phyloP scores from a whole-genome alignment of 495 filamentous ascomycete species.

The Melanomma pulvis-pyrius region DNA sequence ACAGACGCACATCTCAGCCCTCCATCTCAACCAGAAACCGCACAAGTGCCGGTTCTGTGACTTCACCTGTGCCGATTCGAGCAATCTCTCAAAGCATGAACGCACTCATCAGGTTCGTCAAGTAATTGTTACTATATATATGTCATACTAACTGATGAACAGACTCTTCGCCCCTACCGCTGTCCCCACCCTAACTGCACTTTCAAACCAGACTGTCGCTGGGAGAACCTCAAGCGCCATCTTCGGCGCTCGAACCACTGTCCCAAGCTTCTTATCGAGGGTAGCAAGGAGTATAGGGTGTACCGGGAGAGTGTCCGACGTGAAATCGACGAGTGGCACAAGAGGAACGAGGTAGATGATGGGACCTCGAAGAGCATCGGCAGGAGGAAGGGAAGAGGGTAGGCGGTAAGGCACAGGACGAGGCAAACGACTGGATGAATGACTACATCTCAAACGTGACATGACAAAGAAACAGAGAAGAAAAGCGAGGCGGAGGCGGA shows the following conservation, averaged over 20 bases:
- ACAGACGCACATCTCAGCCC: slow-evolving; percentile 33
- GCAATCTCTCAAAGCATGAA: slow-evolving; percentile 39
- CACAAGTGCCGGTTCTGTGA: slow-evolving; percentile 34
- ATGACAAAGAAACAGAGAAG: neutral
- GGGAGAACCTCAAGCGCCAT: slow-evolving; percentile 41
- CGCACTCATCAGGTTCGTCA: slow-evolving; percentile 29
- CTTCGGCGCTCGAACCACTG: slow-evolving; percentile 30
- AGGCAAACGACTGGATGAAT: neutral
- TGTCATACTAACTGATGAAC: neutral
- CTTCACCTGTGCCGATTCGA: slow-evolving; percentile 32
- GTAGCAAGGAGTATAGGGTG: slow-evolving; percentile 13
- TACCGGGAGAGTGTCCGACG: slow-evolving; percentile 29
- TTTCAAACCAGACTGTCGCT: slow-evolving; percentile 38
- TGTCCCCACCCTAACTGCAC: slow-evolving; percentile 36
- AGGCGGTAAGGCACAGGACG: neutral
- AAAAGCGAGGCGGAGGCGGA: too few species aligned
- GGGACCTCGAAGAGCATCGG: neutral
- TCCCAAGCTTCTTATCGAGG: slow-evolving; percentile 30
- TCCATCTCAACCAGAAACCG: slow-evolving; percentile 29
- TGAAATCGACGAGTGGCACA: slow-evolving; percentile 31
- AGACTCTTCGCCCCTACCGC: slow-evolving; percentile 30
- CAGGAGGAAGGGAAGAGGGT: neutral
- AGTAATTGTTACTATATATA: neutral
- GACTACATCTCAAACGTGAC: too few species aligned
- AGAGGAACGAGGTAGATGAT: slow-evolving; percentile 15